Conservation (phyloP, 805 yeast genomes). For the Kodamaea neixiangensis region DNA sequence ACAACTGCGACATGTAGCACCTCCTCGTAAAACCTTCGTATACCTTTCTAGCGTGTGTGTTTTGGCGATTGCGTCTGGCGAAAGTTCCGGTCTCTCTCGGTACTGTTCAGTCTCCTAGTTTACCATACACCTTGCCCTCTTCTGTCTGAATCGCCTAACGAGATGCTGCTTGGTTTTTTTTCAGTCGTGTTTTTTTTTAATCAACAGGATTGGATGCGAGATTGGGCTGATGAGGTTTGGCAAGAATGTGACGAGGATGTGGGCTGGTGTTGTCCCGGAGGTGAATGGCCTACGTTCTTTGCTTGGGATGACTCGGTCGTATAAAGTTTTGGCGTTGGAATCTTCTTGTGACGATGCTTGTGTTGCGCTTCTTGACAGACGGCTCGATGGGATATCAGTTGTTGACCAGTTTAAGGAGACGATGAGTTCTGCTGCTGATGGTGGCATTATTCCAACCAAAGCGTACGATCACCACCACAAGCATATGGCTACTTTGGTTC, state of each 20-base stretch:
- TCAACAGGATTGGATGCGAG: not conserved
- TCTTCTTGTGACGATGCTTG: conserved; percentile 96
- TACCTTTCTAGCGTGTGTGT: not conserved
- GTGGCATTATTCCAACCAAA: conserved; percentile 86
- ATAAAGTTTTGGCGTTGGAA: conserved; percentile 81
- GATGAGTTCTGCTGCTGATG: conserved; percentile 61
- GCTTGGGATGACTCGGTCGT: conserved; percentile 21
- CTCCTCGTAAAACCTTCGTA: not conserved
- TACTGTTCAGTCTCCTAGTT: not conserved
- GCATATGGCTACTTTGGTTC: conserved; percentile 53
- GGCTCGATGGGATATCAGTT: conserved; percentile 44
- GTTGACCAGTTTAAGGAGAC: conserved; percentile 66
- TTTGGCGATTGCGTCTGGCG: not conserved
- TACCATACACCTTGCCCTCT: not conserved
- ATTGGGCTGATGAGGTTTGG: not conserved
- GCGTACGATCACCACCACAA: conserved; percentile 81
- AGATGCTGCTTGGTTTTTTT: not conserved
- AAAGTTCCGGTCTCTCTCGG: not conserved
- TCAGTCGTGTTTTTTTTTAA: not conserved
- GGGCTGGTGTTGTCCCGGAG: not conserved
- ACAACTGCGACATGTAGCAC: conserved; percentile 24
- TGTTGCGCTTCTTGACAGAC: conserved; percentile 70
- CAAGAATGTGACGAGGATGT: not conserved
- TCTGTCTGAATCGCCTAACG: not conserved
- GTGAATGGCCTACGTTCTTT: not conserved